phyloP scores from a whole-genome alignment of 805 yeast species.

The Saccharomycopsis fermentans region DNA sequence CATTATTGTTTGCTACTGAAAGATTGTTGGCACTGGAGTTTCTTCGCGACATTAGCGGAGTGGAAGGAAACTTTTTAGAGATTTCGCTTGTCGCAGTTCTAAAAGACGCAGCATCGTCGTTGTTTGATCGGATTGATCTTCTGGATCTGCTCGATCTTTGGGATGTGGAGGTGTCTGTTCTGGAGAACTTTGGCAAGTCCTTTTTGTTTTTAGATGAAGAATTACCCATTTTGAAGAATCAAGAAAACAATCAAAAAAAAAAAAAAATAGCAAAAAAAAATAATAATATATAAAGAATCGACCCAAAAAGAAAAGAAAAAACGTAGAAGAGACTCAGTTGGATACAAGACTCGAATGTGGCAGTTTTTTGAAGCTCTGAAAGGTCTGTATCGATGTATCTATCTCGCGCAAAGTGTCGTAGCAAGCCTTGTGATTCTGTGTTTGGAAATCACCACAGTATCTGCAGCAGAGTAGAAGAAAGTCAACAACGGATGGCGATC shows the following conservation, averaged over 20 bases:
- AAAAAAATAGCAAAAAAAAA: neutral
- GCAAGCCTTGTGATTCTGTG: too few species aligned
- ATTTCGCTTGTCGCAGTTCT: slow-evolving; percentile 25
- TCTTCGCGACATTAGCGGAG: slow-evolving; percentile 13
- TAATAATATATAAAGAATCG: neutral
- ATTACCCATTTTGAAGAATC: slow-evolving; percentile 36
- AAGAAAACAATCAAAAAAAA: neutral
- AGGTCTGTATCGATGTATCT: too few species aligned
- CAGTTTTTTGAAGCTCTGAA: too few species aligned
- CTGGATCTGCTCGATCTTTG: slow-evolving; percentile 31
- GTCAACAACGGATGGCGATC: too few species aligned
- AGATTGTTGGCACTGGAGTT: slow-evolving; percentile 20
- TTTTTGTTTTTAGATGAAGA: slow-evolving; percentile 35
- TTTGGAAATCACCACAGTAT: too few species aligned
- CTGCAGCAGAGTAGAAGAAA: too few species aligned
- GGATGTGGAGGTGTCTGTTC: slow-evolving; percentile 47
- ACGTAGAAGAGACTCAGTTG: too few species aligned
- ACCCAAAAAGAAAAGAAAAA: neutral
- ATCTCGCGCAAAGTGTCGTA: too few species aligned
- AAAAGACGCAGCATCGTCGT: slow-evolving; percentile 25
- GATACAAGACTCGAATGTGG: too few species aligned
- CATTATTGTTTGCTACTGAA: neutral
- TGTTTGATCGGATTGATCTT: slow-evolving; percentile 24
- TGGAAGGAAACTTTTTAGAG: slow-evolving; percentile 12
- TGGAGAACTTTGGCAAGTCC: slow-evolving; percentile 33